Evolutionary conservation across 768 basidiomycete species (phyloP).

Genomic region (Collybia mongolica): DNA sequence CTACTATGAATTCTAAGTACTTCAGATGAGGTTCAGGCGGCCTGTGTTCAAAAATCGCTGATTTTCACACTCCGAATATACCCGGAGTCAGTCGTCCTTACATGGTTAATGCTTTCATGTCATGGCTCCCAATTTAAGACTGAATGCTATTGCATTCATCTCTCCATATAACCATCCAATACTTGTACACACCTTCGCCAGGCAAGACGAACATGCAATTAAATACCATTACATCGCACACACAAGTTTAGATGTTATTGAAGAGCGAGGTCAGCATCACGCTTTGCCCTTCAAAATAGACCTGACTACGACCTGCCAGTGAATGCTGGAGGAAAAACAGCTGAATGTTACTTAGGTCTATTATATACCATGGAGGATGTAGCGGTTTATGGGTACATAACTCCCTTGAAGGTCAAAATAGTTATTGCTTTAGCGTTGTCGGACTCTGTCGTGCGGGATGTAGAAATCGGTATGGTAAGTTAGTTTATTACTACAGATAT

Average conservation of each 20-base stretch:
- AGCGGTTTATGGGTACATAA: slow-evolving; percentile 90
- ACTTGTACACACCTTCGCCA: slow-evolving; percentile 70
- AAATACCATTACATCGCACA: slow-evolving; percentile 93
- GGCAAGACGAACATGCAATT: slow-evolving; percentile 52
- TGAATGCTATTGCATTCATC: slow-evolving; percentile 85
- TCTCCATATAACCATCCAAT: slow-evolving; percentile 83
- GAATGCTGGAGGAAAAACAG: slow-evolving; percentile 53
- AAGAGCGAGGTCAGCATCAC: slow-evolving; percentile 74
- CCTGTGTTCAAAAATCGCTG: no score
- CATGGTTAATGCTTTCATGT: no score
- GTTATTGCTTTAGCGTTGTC: slow-evolving; percentile 76
- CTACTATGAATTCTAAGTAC: no score
- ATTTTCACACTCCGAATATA: no score
- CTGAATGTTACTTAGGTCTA: slow-evolving; percentile 82
- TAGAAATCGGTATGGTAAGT: slow-evolving; percentile 73
- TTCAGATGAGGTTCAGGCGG: no score
- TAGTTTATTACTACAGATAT: background rate
- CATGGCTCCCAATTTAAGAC: slow-evolving; percentile 68
- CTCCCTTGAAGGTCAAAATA: slow-evolving; percentile 86
- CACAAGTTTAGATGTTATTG: slow-evolving; percentile 86
- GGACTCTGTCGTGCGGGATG: slow-evolving; percentile 79
- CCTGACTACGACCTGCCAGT: slow-evolving; percentile 24
- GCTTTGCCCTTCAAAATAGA: slow-evolving; percentile 5
- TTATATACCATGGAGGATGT: slow-evolving; percentile 92
- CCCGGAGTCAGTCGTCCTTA: no score